Percentiles rank a stretch among this genome's conserved stretches.
Evolutionary conservation across 2,329 filamentous ascomycete genomes (phyloP).

Genomic region (Venturia asperata): DNA sequence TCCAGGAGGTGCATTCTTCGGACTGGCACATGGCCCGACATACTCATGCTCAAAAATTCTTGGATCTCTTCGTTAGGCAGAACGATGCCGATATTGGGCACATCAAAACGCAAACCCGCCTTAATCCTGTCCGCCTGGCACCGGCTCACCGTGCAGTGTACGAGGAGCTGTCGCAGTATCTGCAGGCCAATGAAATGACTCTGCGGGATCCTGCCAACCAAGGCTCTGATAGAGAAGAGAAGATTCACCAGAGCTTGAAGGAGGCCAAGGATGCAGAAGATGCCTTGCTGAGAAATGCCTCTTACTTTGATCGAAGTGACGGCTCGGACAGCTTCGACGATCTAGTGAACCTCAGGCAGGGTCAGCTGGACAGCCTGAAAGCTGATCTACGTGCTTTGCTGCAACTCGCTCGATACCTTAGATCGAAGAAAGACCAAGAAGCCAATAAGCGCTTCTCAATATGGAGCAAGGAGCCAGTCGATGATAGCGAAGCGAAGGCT

Average conservation of each 20-base stretch:
- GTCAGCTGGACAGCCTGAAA: not conserved
- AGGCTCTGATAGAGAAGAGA: slow-evolving; percentile 9
- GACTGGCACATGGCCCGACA: slow-evolving; percentile 48
- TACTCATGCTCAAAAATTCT: slow-evolving; percentile 47
- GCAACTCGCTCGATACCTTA: not conserved
- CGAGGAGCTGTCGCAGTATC: slow-evolving; percentile 14
- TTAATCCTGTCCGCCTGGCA: slow-evolving; percentile 38
- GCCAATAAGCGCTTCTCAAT: not conserved
- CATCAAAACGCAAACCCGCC: slow-evolving; percentile 37
- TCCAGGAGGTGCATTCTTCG: slow-evolving; percentile 42
- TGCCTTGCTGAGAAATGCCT: not conserved
- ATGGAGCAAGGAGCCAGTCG: slow-evolving; percentile 1
- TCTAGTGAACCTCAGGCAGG: not conserved
- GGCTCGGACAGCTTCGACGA: not conserved
- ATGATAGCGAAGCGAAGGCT: slow-evolving; percentile 1
- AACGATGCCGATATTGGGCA: slow-evolving; percentile 25
- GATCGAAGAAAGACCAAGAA: not conserved
- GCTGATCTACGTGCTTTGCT: not conserved
- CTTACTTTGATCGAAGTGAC: not conserved
- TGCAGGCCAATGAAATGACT: not conserved
- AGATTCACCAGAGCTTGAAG: slow-evolving; percentile 1
- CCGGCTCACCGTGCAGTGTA: slow-evolving; percentile 44
- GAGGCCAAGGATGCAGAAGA: not conserved
- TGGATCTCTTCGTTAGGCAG: slow-evolving; percentile 46
- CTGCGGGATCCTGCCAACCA: not conserved